Evolutionary conservation across 202 grass and related monocot genomes (phyloP), one percentile per base, ranked within the genome.

Genomic region (Elaeis oleifera): DNA sequence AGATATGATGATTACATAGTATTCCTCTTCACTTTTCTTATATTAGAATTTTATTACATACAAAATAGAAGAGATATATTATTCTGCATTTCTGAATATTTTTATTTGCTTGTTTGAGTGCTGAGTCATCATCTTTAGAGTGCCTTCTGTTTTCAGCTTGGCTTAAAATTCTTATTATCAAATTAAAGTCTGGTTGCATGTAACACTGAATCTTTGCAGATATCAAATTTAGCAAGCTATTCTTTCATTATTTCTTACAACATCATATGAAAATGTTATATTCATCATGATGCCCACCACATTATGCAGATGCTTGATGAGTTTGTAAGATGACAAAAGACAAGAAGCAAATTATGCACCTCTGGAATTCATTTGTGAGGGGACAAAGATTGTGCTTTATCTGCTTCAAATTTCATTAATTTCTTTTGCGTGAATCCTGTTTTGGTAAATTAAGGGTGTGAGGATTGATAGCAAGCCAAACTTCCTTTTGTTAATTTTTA

Each of bases 281-380:
- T 32, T 32, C 1, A 7, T 32, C 29, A 6, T 32, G 29, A 32
- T 58, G 64, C 61, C 1, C 51, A 25, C 57, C n/a, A 54, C 24
- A 80, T 80, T 23, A n/a, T 78, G 54, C 75, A 96, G 91, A 79
- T 90, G 87, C 84, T 96, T 75, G 79, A 81, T 74, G 81, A 79
- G 88, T 90, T 88, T 65, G 69, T 78, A 76, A 88, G 60, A 72
- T 90, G 70, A 54, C 76, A 13, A 74, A 85, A 76, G 87, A 96
- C 67, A 87, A 96, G 70, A 96, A 90, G 74, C 68, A 22, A 63
- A 85, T 88, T 48, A 96, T 96, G 91, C 84, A 83, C 80, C 67
- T 96, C 29, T 96, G 91, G 91, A 96, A 90, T 74, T 96, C 91
- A 49, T 88, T 96, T 85, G 73, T 88, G 60, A 60, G 84, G 14